Base-by-base conservation (phyloP, 2,329 filamentous ascomycete genomes). In the Cladorrhinum sp. region DNA sequence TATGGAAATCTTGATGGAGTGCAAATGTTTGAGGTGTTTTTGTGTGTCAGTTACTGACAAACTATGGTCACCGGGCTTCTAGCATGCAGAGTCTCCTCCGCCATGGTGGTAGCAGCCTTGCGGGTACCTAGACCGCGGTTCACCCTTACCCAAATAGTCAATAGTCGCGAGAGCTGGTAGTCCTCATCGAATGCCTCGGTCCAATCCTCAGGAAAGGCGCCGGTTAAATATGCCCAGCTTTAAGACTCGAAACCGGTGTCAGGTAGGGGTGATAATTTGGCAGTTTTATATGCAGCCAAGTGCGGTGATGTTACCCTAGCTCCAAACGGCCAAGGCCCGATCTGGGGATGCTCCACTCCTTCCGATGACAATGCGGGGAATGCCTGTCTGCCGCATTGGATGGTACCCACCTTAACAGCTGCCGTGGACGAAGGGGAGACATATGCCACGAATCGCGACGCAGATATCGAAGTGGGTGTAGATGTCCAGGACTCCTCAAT, bases 181-280 rank as follows among this genome's bases (percentile, higher is more conserved):
- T 52, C 27, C 27, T 29, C 22, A 51, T 27, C 29, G 20, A 20
- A 32, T 52, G 50, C 50, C 50, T 52, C 50, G 50, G 50, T 32
- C 24, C 13, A 16, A n/a, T 2, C 3, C 22, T 16, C 27, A 18
- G 50, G 50, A 50, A 23, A 25, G 12, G 50, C 13, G 24, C 2
- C 22, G 16, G 22, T 32, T n/a, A 32, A 52, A 25, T 24, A 18
- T 10, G 50, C 50, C 50, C 50, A 52, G 24, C 24, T 9, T 27
- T 16, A 20, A 18, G 24, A 52, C 50, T 52, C 50, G 25, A 52
- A 52, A 52, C 50, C 25, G 50, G 49, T 52, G 24, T 52, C 50
- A 52, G 24, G 50, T 52, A 29, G 20, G 25, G 50, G 18, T 29
- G 24, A 18, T 52, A 52, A 27, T 52, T n/a, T 18, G 16, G 50